phyloP scores from a whole-genome alignment of 495 filamentous ascomycete genomes.

The Aspergillus ellipticus region DNA sequence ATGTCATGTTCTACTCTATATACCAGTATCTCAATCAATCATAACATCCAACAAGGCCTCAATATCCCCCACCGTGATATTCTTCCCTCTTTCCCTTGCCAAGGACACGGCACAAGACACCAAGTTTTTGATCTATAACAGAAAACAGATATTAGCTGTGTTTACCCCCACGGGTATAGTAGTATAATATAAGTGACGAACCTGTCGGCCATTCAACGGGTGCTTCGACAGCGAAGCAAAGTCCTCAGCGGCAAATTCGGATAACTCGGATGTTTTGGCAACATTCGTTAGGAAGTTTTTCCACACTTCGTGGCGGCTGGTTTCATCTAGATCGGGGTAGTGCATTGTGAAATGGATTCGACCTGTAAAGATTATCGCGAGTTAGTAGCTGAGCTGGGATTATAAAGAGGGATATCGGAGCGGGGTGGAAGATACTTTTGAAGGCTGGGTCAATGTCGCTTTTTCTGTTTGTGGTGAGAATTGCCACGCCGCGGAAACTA shows the following conservation, averaged over 20 bases:
- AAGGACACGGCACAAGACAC: background rate
- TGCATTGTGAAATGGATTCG: conserved; percentile 2
- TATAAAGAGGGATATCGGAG: background rate
- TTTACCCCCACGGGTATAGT: too few relatives aligned
- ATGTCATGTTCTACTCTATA: too few relatives aligned
- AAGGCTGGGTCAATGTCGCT: conserved; percentile 5
- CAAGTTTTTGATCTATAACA: conserved; percentile 1
- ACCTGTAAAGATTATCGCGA: background rate
- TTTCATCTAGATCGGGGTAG: conserved; percentile 2
- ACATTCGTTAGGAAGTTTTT: background rate
- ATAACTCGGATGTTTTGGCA: background rate
- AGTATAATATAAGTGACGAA: too few relatives aligned
- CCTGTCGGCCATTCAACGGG: conserved; percentile 5
- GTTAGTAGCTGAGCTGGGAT: background rate
- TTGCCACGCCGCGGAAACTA: conserved; percentile 1
- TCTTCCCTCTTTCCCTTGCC: background rate
- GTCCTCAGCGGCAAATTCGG: background rate
- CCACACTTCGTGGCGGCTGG: too few relatives aligned
- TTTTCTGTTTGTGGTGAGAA: conserved; percentile 6
- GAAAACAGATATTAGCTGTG: background rate
- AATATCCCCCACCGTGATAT: background rate
- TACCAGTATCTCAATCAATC: background rate
- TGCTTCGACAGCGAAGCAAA: background rate
- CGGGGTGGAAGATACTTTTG: background rate
- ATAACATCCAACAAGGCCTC: background rate